These are phyloP conservation scores for Simplicillium aogashimaense DNA, from an alignment of 2,329 filamentous ascomycete species.

Conservation along the genomic window DNA sequence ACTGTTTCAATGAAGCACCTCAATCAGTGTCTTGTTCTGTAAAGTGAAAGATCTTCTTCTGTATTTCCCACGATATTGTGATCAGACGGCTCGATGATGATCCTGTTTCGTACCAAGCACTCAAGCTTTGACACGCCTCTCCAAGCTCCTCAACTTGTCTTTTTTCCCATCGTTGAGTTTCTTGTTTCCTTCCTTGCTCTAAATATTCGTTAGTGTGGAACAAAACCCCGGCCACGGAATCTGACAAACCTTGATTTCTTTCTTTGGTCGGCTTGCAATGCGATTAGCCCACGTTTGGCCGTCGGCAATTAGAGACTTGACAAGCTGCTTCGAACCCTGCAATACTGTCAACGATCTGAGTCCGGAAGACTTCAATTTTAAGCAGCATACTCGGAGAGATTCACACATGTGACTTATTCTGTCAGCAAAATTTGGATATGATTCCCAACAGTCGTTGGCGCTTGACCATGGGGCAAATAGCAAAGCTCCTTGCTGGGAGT, in stretches of 20 bases:
- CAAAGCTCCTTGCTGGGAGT: slow-evolving; percentile 15
- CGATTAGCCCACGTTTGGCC: slow-evolving; percentile 14
- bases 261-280: slow-evolving; percentile 15
- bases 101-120: too few relatives aligned
- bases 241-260: slow-evolving; percentile 12
- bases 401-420: slow-evolving; percentile 16
- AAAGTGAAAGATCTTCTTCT: not conserved
- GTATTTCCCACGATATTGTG: slow-evolving; percentile 2
- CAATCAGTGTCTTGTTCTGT: too few relatives aligned
- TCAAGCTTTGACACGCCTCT: not conserved
- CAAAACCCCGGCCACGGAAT: not conserved
- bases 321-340: slow-evolving; percentile 15
- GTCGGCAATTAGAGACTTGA: slow-evolving; percentile 15
- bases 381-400: slow-evolving; percentile 9
- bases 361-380: not conserved
- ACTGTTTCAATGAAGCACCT: too few relatives aligned
- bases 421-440: slow-evolving; percentile 12
- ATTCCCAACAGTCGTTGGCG: slow-evolving; percentile 18
- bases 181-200: slow-evolving; percentile 14
- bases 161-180: slow-evolving; percentile 14
- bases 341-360: not conserved
- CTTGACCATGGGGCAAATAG: slow-evolving; percentile 15
- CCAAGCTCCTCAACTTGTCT: too few relatives aligned
- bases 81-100: too few relatives aligned
- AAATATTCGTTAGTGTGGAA: not conserved